Base-by-base conservation (phyloP, 2,329 filamentous ascomycete species). In the Xylaria digitata region DNA sequence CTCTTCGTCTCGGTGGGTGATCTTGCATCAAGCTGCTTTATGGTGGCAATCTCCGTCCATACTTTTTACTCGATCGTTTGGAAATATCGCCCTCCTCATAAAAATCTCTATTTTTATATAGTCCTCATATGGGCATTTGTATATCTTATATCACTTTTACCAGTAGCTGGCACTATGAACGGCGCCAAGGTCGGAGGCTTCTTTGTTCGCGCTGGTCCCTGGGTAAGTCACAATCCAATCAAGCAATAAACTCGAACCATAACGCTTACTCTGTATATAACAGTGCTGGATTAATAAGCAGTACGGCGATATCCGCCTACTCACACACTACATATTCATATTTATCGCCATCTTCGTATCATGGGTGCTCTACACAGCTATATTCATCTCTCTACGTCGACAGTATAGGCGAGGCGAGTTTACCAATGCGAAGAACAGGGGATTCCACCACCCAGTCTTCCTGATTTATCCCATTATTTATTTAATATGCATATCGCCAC, bases 381-480 rank as follows among this genome's bases (percentile, higher is more conserved):
- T 81, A 40, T 81, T 80, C 70, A 62, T 79, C 9, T 76, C 68
- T 6, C 74, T 82, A 0, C 76, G 75, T 43, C 70, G 66, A 17
- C 61, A 72, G 52, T 70, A 71, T 15, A 63, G 42, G 13, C 72
- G 72, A 34, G 64, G 70, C 6, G 34, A 61, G 7, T 7, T 65
- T 4, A 23, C 21, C 50, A 52, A 58, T 13, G 42, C 46, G 11
- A 61, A 56, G 9, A 56, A 54, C 48, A 65, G 32, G n/a, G 56
- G 56, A 8, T 62, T 69, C 43, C 77, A 69, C 26, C 77, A 85
- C 66, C 83, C 83, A 5, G 82, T 86, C 8, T 88, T 91, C 68
- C 87, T 91, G 34, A 82, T 90, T 7, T 92, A 92, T 67, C 90
- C 90, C 0, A 74, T 90, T 70, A 89, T 92, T 69, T 92, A 92